A percentile compares a stretch with the other conserved stretches of the same genome.
These are phyloP conservation scores for Benincasa hispida DNA, from an alignment of 306 rosid species.

Conservation along the genomic window DNA sequence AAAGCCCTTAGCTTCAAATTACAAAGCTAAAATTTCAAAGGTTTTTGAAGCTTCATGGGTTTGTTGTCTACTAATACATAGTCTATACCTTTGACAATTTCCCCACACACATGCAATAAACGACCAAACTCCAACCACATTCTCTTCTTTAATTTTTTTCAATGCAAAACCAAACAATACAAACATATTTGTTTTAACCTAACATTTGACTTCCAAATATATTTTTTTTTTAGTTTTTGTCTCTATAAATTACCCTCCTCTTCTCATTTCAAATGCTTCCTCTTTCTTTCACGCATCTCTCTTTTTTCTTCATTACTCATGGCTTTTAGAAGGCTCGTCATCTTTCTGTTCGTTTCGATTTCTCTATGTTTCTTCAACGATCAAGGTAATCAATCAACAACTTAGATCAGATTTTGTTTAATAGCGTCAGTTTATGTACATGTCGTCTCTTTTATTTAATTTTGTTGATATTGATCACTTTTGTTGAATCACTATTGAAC, in stretches of 20 bases:
- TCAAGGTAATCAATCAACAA: neutral
- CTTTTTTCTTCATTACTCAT: neutral
- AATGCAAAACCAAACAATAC: neutral
- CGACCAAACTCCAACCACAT: neutral
- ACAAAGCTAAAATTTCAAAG: neutral
- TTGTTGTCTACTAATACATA: neutral
- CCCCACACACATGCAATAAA: neutral
- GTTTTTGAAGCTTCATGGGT: neutral
- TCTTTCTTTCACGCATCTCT: neutral
- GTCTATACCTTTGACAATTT: neutral
- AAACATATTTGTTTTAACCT: neutral
- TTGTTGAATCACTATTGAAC: too few species aligned
- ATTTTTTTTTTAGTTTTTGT: neutral
- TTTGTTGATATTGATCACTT: too few species aligned
- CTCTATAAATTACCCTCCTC: neutral
- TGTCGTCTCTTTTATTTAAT: neutral
- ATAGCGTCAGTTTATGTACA: neutral
- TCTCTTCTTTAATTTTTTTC: neutral
- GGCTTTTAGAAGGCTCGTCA: neutral
- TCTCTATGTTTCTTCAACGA: neutral
- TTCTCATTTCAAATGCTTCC: neutral
- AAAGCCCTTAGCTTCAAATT: neutral
- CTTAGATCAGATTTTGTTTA: neutral
- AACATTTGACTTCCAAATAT: neutral
- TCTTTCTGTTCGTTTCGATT: neutral